These are phyloP conservation scores for Candida lessepsii DNA, from an alignment of 805 yeast genomes.

Conservation along the genomic window DNA sequence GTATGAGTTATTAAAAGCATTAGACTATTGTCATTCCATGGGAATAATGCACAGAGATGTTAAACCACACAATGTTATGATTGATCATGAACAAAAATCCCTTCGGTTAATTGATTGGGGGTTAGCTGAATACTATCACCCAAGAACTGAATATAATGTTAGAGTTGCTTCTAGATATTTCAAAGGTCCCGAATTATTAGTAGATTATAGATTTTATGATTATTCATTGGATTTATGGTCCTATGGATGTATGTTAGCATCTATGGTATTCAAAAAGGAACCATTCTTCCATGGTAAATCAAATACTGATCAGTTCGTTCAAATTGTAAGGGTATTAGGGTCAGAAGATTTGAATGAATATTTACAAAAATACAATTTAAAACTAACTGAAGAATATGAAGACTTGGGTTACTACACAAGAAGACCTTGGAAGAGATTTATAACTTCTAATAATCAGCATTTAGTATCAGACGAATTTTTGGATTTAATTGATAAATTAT, in stretches of 20 bases:
- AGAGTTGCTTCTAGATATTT: conserved; percentile 90
- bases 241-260: conserved; percentile 86
- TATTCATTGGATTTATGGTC: conserved; percentile 91
- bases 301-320: conserved; percentile 87
- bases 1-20: conserved; percentile 75
- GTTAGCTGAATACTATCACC: conserved; percentile 87
- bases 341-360: conserved; percentile 71
- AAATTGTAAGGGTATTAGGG: conserved; percentile 84
- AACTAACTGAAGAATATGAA: conserved; percentile 76
- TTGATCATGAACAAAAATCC: conserved; percentile 63
- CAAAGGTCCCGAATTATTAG: conserved; percentile 88
- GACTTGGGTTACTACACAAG: conserved; percentile 65
- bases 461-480: conserved; percentile 55
- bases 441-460: conserved; percentile 52
- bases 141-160: conserved; percentile 85
- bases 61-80: conserved; percentile 92
- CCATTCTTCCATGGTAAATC: conserved; percentile 93
- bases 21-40: conserved; percentile 87
- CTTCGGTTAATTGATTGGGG: conserved; percentile 93
- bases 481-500: conserved; percentile 69
- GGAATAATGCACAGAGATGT: conserved; percentile 96
- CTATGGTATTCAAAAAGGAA: conserved; percentile 83
- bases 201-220: conserved; percentile 80
- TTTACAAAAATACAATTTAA: conserved; percentile 64
- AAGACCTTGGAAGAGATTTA: conserved; percentile 65